Evolutionary conservation across 1,284 basidiomycete genomes (phyloP), one percentile per base, ranked within the genome.

Genomic region (Pterulicium gracile): DNA sequence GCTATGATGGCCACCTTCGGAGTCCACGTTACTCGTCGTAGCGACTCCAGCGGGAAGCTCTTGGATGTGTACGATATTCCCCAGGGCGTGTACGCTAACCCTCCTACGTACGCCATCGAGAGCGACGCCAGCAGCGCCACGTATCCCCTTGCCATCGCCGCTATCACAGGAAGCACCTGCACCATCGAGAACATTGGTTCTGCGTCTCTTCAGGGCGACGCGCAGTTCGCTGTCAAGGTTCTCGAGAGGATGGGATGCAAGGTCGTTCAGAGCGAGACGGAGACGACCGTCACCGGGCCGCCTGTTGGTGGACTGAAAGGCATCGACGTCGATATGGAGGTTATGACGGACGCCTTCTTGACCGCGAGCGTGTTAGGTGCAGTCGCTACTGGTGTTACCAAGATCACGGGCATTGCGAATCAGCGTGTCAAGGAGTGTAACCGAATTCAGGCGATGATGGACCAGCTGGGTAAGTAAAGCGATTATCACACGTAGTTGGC

Each of bases 261-360:
- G 14, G 94, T 98, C 41, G 72, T 79, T 19, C 96, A 98, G 68
- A 95, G 91, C 0, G 79, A 73, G 40, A 86, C 77, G 0, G 82
- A 87, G 61, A 98, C 95, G 22, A 96, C 88, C n/a, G 94, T 98
- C 36, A 83, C 76, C 0, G 96, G 95, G 0, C 94, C 95, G 1
- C 80, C 85, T 1, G 64, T 82, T 17, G 90, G 92, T 1, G 69
- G 79, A 55, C 74, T 98, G 42, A 79, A 81, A 51, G 88, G 89
- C 4, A 74, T 97, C 44, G 90, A 90, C 32, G 81, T 98, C 19
- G 93, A 98, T 61, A 98, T 98, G 96, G 93, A 97, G 66, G 82
- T 87, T n/a, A 98, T 99, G 95, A 98, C 96, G 7, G 95, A 98
- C 61, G 95, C 94, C 3, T 99, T 99, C 72, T 76, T 98, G 63